These are phyloP conservation scores for Fusarium tjaetaba DNA, from an alignment of 2,329 filamentous ascomycete species.

Conservation along the genomic window DNA sequence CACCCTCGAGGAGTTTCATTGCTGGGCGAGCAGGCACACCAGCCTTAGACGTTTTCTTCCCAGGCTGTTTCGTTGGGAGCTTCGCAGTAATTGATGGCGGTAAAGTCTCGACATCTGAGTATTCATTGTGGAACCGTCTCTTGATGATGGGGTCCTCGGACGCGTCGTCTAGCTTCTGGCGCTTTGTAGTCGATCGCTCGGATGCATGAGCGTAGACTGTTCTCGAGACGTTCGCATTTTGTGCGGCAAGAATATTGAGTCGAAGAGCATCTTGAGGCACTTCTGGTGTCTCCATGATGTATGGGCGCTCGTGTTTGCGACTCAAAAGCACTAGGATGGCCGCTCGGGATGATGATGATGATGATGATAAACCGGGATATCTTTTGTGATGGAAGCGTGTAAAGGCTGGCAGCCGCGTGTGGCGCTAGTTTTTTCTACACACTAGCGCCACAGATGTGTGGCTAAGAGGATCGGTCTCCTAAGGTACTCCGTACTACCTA, in stretches of 20 bases:
- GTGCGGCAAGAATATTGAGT: slow-evolving; percentile 48
- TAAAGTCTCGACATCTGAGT: slow-evolving; percentile 79
- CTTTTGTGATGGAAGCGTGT: slow-evolving; percentile 29
- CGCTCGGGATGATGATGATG: slow-evolving; percentile 21
- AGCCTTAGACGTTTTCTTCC: slow-evolving; percentile 59
- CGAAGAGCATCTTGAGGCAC: slow-evolving; percentile 47
- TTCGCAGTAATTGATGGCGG: slow-evolving; percentile 83
- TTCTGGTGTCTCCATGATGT: slow-evolving; percentile 49
- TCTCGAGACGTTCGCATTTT: slow-evolving; percentile 49
- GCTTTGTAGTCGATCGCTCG: slow-evolving; percentile 47
- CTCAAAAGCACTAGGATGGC: slow-evolving; percentile 2
- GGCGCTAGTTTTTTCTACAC: slow-evolving; percentile 32
- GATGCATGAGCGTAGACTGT: slow-evolving; percentile 46
- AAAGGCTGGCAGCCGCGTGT: slow-evolving; percentile 46
- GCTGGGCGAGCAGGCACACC: slow-evolving; percentile 46
- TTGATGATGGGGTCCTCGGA: slow-evolving; percentile 49
- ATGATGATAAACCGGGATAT: slow-evolving; percentile 14
- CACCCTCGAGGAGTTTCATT: slow-evolving; percentile 54
- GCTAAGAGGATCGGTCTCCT: not conserved
- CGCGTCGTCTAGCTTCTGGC: slow-evolving; percentile 51
- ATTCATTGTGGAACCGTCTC: slow-evolving; percentile 75
- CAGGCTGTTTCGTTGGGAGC: slow-evolving; percentile 64
- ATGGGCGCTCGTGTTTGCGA: slow-evolving; percentile 5
- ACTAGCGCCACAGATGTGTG: slow-evolving; percentile 31
- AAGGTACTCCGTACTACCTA: no score